A percentile compares a stretch with the other conserved stretches of the same genome.
Conservation (phyloP, 139 green algal species). For the Chlamydomonas applanata region DNA sequence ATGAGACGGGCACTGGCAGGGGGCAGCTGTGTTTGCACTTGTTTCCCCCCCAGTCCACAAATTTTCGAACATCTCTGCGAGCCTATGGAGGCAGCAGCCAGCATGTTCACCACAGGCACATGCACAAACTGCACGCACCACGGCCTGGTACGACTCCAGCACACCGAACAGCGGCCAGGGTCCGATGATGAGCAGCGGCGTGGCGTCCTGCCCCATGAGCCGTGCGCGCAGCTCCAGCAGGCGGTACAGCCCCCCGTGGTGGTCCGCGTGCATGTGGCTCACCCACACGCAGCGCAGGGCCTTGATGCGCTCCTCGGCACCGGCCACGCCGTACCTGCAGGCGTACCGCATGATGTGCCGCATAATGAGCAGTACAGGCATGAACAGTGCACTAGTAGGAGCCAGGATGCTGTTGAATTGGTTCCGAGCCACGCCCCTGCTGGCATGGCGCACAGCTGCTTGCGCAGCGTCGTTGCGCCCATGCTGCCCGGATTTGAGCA, state of each 20-base stretch:
- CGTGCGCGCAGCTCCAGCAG: constrained; percentile 56
- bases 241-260: constrained; percentile 86
- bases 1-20: too few species aligned
- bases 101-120: too few species aligned
- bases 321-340: constrained; percentile 13
- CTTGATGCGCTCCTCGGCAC: constrained; percentile 30
- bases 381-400: not conserved
- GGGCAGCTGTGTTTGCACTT: too few species aligned
- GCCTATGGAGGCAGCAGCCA: not conserved
- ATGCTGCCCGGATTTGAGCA: too few species aligned
- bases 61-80: too few species aligned
- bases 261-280: constrained; percentile 97
- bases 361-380: not conserved
- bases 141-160: constrained; percentile 57
- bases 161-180: constrained; percentile 70
- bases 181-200: constrained; percentile 81
- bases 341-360: not conserved
- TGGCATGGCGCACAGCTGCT: too few species aligned
- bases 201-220: constrained; percentile 31
- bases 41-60: too few species aligned
- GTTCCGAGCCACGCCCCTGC: too few species aligned
- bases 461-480: too few species aligned
- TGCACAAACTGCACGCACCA: constrained; percentile 39
- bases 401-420: too few species aligned
- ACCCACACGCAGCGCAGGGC: constrained; percentile 75